Evolutionary conservation across 1,284 basidiomycete species (phyloP).

Genomic region (Wallemia hederae): DNA sequence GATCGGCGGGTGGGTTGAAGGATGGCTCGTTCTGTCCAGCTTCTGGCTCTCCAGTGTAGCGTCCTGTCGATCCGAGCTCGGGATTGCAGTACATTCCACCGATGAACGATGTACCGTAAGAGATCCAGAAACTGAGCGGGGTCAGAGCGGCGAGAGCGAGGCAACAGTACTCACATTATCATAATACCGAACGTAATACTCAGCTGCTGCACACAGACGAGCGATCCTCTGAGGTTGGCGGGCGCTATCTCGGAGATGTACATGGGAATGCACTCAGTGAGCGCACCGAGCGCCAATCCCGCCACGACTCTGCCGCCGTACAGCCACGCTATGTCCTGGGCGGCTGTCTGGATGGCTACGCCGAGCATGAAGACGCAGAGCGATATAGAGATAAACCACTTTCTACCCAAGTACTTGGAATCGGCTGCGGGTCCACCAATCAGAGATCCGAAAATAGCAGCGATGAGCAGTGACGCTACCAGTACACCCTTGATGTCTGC

Average conservation of each 20-base stretch:
- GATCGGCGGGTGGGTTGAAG: conserved; percentile 7
- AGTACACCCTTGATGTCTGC: background rate
- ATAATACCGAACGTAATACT: conserved; percentile 21
- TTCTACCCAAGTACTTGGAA: background rate
- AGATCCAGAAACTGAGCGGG: conserved; percentile 34
- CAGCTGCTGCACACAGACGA: conserved; percentile 52
- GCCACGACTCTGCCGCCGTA: conserved; percentile 24
- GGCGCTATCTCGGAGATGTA: conserved; percentile 51
- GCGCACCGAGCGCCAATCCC: conserved; percentile 38
- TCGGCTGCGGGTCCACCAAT: background rate
- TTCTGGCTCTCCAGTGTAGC: background rate
- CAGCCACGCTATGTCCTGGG: background rate
- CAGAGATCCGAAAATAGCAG: background rate
- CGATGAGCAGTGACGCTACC: background rate
- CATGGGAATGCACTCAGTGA: conserved; percentile 41
- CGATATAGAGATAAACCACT: background rate
- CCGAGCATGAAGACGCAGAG: background rate
- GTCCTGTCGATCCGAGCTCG: conserved; percentile 12
- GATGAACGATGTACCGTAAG: conserved; percentile 33
- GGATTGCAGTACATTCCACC: conserved; percentile 22
- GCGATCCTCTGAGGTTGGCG: conserved; percentile 48
- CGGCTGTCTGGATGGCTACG: background rate
- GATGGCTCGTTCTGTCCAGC: conserved; percentile 4
- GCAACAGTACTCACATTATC: conserved; percentile 4
- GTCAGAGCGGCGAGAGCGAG: conserved; percentile 11